Base-by-base conservation (phyloP, 2,329 filamentous ascomycete genomes). In the Exophiala dermatitidis region DNA sequence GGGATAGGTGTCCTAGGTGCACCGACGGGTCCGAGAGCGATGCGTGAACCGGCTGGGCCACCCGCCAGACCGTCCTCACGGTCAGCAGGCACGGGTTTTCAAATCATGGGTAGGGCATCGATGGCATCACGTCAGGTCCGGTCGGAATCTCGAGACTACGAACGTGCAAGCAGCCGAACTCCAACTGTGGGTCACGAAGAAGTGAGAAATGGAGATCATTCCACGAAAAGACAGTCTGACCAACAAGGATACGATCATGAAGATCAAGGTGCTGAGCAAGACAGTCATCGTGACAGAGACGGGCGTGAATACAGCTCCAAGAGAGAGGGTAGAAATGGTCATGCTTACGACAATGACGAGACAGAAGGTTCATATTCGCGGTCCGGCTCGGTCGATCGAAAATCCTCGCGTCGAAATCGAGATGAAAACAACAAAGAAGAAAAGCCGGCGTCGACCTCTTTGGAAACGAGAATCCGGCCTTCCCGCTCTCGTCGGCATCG, bases 1-100 rank as follows among this genome's bases (percentile, higher is more conserved):
- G 76, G 76, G 3, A 71, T 88, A 78, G 79, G 79, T 36, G 79
- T 82, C 48, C 74, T 74, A 65, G 80, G 80, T 72, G 93, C 93
- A 30, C 93, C 93, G 30, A 95, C 86, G 50, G 93, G 90, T 6
- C 93, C 93, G 45, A 90, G 93, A 71, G 93, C 93, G 12, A 95
- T 97, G 88, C 81, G 91, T 53, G 62, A 62, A 44, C 52, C 58
- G 26, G 49, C 58, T 49, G 50, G 19, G 19, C 19, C 50, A 28
- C 48, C 61, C 9, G n/a, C 54, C 10, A 46, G 50, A 46, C 58
- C 58, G 41, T 19, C 38, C 26, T 57, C 58, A 30, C 57, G 57
- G 31, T 46, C 60, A 26, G 48, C 58, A 3, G 53, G 50, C 12
- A 48, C 49, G 12, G 62, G 62, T 4, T 60, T 64, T 36, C 60